Base-by-base conservation (phyloP, 768 basidiomycete species). In the Lactarius psammicola region DNA sequence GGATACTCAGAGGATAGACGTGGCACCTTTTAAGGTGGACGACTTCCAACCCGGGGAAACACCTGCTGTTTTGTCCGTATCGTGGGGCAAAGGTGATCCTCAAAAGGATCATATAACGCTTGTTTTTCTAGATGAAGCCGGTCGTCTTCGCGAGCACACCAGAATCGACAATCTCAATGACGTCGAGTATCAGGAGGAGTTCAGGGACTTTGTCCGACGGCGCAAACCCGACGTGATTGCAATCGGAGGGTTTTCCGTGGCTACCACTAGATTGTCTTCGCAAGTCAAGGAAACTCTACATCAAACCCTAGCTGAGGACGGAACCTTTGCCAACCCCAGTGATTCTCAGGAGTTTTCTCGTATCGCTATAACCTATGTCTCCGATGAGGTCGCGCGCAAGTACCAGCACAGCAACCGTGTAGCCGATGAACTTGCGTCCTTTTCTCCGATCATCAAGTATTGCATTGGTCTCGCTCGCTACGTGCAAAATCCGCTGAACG, bases 41-140 rank as follows among this genome's bases (percentile, higher is more conserved):
- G 82, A 83, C 8, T 85, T 90, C 78, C 86, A 85, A 63, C 77
- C 81, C 60, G 94, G 92, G 15, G 85, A 92, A 72, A 79, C 84
- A 46, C 76, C 95, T 56, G 82, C 88, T 26, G 94, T 98, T 26
- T 82, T 99, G 49, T 92, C 95, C 3, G 76, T 96, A 63, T 96
- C 95, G 8, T 95, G 94, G 88, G 97, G 97, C 42, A 89, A 92
- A 77, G 97, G 97, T 42, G 95, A 97, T 71, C 92, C 94, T 44
- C 87, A 89, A 71, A 91, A 90, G 72, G 96, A 99, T 75, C 87
- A 89, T 8, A 90, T 98, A 62, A 84, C 87, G 26, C 79, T 94
- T 46, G 89, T 95, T 64, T 92, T 87, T 78, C 74, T 98, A 55
- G 95, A 98, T 72, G 86, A 92, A 67, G 87, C 87, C 55, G 96